Evolutionary conservation across 768 basidiomycete genomes (phyloP), one percentile per base, ranked within the genome.

Genomic region (Dentipellis fragilis): DNA sequence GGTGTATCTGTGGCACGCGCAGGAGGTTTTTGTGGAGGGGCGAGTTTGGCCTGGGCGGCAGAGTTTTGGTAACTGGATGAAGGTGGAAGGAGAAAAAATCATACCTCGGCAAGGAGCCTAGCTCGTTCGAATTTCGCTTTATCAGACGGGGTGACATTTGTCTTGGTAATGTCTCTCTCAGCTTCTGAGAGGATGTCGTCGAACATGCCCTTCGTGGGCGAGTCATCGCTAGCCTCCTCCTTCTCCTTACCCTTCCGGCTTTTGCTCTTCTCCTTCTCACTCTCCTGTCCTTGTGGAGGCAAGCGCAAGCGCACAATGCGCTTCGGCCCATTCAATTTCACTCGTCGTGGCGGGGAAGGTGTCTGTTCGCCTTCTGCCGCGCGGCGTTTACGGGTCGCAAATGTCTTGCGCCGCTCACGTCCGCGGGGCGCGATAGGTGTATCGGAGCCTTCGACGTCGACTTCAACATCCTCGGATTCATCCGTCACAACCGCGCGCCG

Each of bases 161-260:
- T 92, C 65, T 81, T 84, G 19, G 75, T 71, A 46, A 78, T 84
- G 65, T 92, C 90, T 37, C 90, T 80, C 54, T 95, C 87, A 16
- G 74, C 74, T 1, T 75, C 69, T 12, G 68, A 69, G 37, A 98
- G 75, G 40, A 95, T 76, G 19, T 93, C 93, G 49, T 96, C 93
- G 64, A 94, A 97, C 51, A 93, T 73, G 22, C 85, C 84, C 40
- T 74, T 75, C 45, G 71, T 68, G 10, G 69, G 68, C 23, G 74
- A 72, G 7, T 84, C 84, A 9, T 85, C 84, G 54, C 66, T 68
- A 14, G 68, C 64, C 14, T 68, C 69, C 34, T 89, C 86, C 16
- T 78, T 77, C 40, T 83, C 83, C 65, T 82, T 85, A 35, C 80
- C 80, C 19, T 65, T 17, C 3, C 29, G 29, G 29, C 29, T 29